Conservation (phyloP, 148 eudicot species). For the Spergularia bocconei region DNA sequence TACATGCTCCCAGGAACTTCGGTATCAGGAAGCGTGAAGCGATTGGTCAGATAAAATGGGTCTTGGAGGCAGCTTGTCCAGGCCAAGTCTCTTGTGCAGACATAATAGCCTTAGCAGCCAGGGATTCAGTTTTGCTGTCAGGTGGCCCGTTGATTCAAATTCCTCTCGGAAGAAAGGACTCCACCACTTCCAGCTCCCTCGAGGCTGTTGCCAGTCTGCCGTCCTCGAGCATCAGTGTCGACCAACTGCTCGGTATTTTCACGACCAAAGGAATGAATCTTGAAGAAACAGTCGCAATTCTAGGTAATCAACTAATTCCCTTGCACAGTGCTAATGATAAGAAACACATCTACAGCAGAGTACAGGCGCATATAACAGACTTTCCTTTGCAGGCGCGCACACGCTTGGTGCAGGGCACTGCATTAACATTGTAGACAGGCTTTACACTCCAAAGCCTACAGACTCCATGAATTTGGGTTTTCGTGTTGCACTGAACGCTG, state of each 20-base stretch:
- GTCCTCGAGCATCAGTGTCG: conserved; percentile 31
- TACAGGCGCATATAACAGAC: not conserved
- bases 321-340: too few species aligned
- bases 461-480: conserved; percentile 26
- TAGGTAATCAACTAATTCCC: conserved; percentile 30
- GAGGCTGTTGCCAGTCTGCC: conserved; percentile 49
- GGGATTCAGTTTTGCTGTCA: conserved; percentile 39
- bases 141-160: conserved; percentile 45
- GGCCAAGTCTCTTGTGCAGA: conserved; percentile 55
- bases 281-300: conserved; percentile 55
- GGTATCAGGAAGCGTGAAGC: conserved; percentile 47
- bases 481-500: conserved; percentile 25
- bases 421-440: conserved; percentile 38
- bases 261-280: conserved; percentile 43
- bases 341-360: not conserved
- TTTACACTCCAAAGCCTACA: conserved; percentile 18
- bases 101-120: conserved; percentile 49
- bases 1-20: conserved; percentile 38
- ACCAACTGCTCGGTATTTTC: conserved; percentile 37
- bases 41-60: conserved; percentile 33
- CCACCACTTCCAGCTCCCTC: conserved; percentile 30
- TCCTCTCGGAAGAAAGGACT: conserved; percentile 59
- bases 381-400: conserved; percentile 44
- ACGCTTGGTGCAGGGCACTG: conserved; percentile 60
- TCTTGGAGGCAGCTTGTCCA: conserved; percentile 44